Percentiles rank a stretch among this genome's conserved stretches.
Evolutionary conservation across 352 stramenopile genomes (phyloP).

Genomic region (Globisporangium carolinianum): DNA sequence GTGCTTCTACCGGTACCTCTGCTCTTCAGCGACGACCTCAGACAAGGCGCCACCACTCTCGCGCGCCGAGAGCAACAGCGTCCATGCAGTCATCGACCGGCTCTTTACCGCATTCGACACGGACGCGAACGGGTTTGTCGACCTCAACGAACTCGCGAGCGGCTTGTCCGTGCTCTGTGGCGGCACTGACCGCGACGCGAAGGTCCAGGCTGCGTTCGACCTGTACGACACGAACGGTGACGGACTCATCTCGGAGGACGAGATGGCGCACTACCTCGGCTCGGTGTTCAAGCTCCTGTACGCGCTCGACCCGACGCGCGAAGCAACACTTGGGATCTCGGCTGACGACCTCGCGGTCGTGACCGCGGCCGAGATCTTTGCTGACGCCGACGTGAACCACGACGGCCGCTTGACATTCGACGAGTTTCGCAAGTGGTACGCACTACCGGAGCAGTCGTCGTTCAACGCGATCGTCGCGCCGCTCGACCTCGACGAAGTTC

Average conservation of each 20-base stretch:
- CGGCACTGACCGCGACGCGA: slow-evolving; percentile 44
- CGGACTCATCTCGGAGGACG: slow-evolving; percentile 74
- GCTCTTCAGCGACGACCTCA: slow-evolving; percentile 18
- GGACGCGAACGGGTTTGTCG: slow-evolving; percentile 61
- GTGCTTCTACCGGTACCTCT: slow-evolving; percentile 73
- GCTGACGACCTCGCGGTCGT: slow-evolving; percentile 52
- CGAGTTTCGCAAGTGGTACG: slow-evolving; percentile 85
- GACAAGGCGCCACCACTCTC: slow-evolving; percentile 17
- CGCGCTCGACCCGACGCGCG: slow-evolving; percentile 52
- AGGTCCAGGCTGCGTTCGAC: slow-evolving; percentile 73
- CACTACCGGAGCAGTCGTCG: slow-evolving; percentile 47
- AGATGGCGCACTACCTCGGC: slow-evolving; percentile 84
- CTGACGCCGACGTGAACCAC: slow-evolving; percentile 78
- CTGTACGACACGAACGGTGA: slow-evolving; percentile 81
- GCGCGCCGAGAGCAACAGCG: slow-evolving; percentile 36
- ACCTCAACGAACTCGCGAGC: slow-evolving; percentile 71
- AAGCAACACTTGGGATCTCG: slow-evolving; percentile 50
- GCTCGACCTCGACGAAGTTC: slow-evolving; percentile 76
- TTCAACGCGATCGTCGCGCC: slow-evolving; percentile 72
- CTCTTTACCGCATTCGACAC: slow-evolving; percentile 78
- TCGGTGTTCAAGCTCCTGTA: slow-evolving; percentile 82
- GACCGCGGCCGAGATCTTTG: slow-evolving; percentile 80
- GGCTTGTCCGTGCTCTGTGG: slow-evolving; percentile 67
- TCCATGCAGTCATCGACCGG: slow-evolving; percentile 67
- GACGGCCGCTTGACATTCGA: slow-evolving; percentile 81